A percentile compares a stretch with the other conserved stretches of the same genome.
These are phyloP conservation scores for Racocetra persica DNA, from an alignment of 371 early-diverging fungal genomes.

Conservation along the genomic window DNA sequence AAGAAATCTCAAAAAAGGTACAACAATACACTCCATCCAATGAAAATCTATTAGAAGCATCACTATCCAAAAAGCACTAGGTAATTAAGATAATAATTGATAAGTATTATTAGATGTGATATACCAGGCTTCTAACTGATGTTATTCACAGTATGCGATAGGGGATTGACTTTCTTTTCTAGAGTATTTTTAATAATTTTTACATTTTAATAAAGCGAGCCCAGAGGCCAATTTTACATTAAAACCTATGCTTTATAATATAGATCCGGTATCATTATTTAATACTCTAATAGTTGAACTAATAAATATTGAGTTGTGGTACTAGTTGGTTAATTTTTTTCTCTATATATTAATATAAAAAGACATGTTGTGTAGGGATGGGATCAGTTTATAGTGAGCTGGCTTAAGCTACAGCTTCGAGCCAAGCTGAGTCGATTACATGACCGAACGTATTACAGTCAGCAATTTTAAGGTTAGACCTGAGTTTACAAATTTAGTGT, in stretches of 20 bases:
- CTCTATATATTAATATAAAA: too few species aligned
- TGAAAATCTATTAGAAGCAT: constrained; percentile 38
- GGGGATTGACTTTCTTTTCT: background rate
- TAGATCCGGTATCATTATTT: too few species aligned
- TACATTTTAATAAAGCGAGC: background rate
- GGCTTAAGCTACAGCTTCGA: too few species aligned
- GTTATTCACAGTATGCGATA: background rate
- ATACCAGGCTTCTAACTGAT: background rate
- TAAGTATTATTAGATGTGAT: background rate
- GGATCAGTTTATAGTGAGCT: too few species aligned
- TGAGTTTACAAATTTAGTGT: too few species aligned
- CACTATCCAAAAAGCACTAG: constrained; percentile 32
- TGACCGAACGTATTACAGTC: too few species aligned
- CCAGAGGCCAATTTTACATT: constrained; percentile 18
- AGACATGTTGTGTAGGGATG: too few species aligned
- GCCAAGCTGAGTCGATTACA: too few species aligned
- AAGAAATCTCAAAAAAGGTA: constrained; percentile 28
- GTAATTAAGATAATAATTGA: background rate
- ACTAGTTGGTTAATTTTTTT: too few species aligned
- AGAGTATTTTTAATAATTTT: background rate
- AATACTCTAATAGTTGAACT: too few species aligned
- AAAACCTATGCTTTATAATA: background rate
- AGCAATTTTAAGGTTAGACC: too few species aligned
- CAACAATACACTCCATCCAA: constrained; percentile 34
- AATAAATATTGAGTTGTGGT: too few species aligned